These are phyloP conservation scores for Cardiospermum halicacabum DNA, from an alignment of 345 rosid genomes.

Conservation along the genomic window DNA sequence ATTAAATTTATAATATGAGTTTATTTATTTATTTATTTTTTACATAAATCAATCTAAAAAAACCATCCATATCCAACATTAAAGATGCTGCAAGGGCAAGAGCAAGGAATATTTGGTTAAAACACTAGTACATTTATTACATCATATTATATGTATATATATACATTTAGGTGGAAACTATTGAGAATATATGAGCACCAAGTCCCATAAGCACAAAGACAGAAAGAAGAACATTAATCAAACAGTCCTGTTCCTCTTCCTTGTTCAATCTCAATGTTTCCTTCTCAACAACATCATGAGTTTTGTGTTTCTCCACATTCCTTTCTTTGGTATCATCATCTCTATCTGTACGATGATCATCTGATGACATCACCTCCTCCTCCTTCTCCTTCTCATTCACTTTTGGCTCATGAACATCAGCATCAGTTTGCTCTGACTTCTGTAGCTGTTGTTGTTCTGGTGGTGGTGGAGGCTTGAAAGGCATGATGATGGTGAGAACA, in stretches of 20 bases:
- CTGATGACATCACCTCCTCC: too few relatives aligned
- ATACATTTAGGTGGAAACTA: not conserved
- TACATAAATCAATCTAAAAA: too few relatives aligned
- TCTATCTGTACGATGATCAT: too few relatives aligned
- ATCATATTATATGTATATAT: too few relatives aligned
- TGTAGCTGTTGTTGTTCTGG: not conserved
- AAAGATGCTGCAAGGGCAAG: too few relatives aligned
- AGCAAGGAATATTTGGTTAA: too few relatives aligned
- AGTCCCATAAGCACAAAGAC: not conserved
- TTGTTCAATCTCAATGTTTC: not conserved
- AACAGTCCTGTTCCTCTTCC: not conserved
- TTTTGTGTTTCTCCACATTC: not conserved
- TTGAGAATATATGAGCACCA: not conserved
- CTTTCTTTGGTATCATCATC: not conserved
- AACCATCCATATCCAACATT: too few relatives aligned
- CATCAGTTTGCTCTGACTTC: too few relatives aligned
- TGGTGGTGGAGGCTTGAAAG: not conserved
- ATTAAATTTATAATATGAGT: too few relatives aligned
- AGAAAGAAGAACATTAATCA: not conserved
- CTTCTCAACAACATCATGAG: not conserved
- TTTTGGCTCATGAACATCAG: not conserved
- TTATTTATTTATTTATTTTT: too few relatives aligned
- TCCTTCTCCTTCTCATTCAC: not conserved
- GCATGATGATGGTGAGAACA: slow-evolving; percentile 4
- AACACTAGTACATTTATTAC: too few relatives aligned